Conservation (phyloP, 345 rosid genomes). For the Corchorus olitorius region DNA sequence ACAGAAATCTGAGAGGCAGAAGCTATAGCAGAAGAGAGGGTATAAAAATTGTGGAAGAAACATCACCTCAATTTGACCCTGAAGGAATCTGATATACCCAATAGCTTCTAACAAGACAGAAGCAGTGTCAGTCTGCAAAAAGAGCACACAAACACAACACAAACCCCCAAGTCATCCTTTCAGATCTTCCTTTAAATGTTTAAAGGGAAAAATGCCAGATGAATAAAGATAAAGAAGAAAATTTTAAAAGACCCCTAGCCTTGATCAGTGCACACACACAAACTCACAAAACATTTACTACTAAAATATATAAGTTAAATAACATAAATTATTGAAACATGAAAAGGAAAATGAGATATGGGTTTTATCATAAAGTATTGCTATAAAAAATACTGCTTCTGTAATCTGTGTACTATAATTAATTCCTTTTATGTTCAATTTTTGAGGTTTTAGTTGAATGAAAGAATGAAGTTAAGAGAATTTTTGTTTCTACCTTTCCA, state of each 20-base stretch:
- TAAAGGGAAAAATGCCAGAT: slow-evolving; percentile 20
- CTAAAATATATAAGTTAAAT: no score
- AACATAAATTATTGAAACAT: no score
- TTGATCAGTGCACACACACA: neutral
- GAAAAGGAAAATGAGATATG: neutral
- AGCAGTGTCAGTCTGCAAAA: slow-evolving; percentile 71
- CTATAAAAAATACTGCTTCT: neutral
- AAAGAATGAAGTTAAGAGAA: neutral
- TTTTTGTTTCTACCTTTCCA: slow-evolving; percentile 42
- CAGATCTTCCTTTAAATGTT: slow-evolving; percentile 24
- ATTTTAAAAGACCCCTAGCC: neutral
- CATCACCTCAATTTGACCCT: slow-evolving; percentile 65
- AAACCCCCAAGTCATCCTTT: slow-evolving; percentile 15
- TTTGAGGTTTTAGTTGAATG: neutral
- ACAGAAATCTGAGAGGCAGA: slow-evolving; percentile 29
- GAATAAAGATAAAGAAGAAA: slow-evolving; percentile 11
- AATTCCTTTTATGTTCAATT: neutral
- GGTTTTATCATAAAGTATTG: slow-evolving; percentile 20
- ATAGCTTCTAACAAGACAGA: slow-evolving; percentile 67
- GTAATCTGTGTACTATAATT: slow-evolving; percentile 6
- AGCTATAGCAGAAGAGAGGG: slow-evolving; percentile 19
- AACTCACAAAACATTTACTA: no score
- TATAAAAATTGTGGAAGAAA: slow-evolving; percentile 29
- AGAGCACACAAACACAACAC: slow-evolving; percentile 22
- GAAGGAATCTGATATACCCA: slow-evolving; percentile 71